Base-by-base conservation (phyloP, 2,329 filamentous ascomycete genomes). In the Microcera coccophila region DNA sequence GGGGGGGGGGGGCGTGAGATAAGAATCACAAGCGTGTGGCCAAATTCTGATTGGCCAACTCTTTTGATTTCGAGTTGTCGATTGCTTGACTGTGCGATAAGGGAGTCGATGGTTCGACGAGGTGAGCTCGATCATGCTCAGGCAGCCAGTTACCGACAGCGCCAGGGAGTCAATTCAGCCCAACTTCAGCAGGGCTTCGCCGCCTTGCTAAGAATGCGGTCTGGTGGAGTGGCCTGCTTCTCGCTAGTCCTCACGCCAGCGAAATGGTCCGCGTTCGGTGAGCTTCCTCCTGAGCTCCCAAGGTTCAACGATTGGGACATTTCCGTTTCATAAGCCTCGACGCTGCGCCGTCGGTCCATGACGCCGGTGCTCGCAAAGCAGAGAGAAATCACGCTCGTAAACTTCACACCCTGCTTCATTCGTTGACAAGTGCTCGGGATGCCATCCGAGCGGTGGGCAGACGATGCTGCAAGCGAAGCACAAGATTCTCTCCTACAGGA, bases 51-150 rank as follows among this genome's bases (percentile, higher is more conserved):
- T 72, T 71, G 69, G 69, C 49, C 46, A 39, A 17, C 33, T 37
- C 44, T 33, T 36, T 38, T 50, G 59, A 56, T 69, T 72, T 73
- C 60, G 60, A 69, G 66, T 56, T 69, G 66, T 68, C 65, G 57
- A 64, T 59, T 52, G 57, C 65, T 60, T 62, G 58, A 62, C 62
- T 61, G 51, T 55, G 45, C 49, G 50, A 57, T 59, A 59, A 33
- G 42, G 45, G 42, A 43, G 36, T 37, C 38, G 45, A 39, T 35
- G 21, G 9, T 20, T 34, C 18, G 21, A 50, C 56, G 48, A 45
- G 48, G 48, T 48, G 51, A 54, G 42, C 29, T 8, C 12, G 29
- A 32, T n/a, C 29, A 32, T n/a, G n/a, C n/a, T n/a, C n/a, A n/a
- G n/a, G n/a, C n/a, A n/a, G n/a, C 8, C 22, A 32, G 29, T 17